Evolutionary conservation across 345 rosid species (phyloP), one percentile per base, ranked within the genome.

Genomic region (Cochlearia excelsa): DNA sequence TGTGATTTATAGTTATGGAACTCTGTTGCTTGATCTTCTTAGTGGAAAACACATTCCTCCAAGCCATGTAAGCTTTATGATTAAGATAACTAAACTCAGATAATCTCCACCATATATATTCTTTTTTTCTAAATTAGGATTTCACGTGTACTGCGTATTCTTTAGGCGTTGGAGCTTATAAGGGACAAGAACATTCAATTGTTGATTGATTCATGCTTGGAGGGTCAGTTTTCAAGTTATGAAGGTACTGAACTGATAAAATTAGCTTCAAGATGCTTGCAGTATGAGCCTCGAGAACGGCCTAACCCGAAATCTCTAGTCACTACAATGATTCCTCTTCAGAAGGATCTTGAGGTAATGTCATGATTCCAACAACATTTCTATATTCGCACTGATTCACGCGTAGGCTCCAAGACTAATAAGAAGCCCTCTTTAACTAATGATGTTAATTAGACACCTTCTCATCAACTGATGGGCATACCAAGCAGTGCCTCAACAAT

Each of bases 1-100:
- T 70, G 97, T 87, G 50, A 82, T 87, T 65, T 90, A 87, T 65
- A 90, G 97, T 73, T 90, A 83, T 69, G 95, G 93, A 34, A 90
- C 93, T 46, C 83, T 90, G 62, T 69, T 90, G 74, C 87, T 90
- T 29, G 95, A 87, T 63, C 91, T 87, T 68, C 93, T 90, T 49
- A 90, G 23, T 16, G 23, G 23, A 16, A 16, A 16, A 16, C 23
- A 16, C 23, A 16, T 16, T 16, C 23, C 23, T 33, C 97, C 95
- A 39, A 79, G 86, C 75, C 95, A 85, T 64, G 97, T 90, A 74
- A 80, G 90, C 1, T 33, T 38, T 16, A 30, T 53, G 61, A 33
- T 52, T 51, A 5, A 46, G 44, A 28, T 51, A 29, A 16, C 48
- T 44, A 23, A 23, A 10, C 23, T 51, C 48, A 28, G 30, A 4